These are phyloP conservation scores for Pichia deserticola DNA, from an alignment of 805 yeast genomes.

Conservation along the genomic window DNA sequence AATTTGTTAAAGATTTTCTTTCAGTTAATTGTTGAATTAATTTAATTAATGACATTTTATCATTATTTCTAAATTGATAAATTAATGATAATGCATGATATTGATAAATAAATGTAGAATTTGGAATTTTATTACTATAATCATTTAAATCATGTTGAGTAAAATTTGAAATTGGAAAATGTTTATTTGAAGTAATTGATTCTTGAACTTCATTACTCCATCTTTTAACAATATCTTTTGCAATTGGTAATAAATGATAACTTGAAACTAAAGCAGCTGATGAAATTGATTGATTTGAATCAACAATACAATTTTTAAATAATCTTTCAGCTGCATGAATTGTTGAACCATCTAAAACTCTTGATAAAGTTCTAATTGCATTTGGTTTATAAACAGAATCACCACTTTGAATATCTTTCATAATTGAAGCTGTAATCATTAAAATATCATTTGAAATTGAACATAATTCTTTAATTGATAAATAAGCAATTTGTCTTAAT, in stretches of 20 bases:
- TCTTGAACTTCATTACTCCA: slow-evolving; percentile 94
- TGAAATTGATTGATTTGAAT: slow-evolving; percentile 76
- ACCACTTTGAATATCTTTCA: slow-evolving; percentile 94
- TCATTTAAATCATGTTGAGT: slow-evolving; percentile 52
- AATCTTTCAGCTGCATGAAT: slow-evolving; percentile 91
- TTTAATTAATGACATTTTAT: slow-evolving; percentile 88
- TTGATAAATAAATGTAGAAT: slow-evolving; percentile 77
- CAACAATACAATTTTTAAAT: slow-evolving; percentile 88
- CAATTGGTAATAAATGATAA: slow-evolving; percentile 81
- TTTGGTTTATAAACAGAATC: slow-evolving; percentile 84
- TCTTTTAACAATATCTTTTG: slow-evolving; percentile 86
- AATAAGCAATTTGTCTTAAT: slow-evolving; percentile 86
- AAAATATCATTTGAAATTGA: slow-evolving; percentile 81
- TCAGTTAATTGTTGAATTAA: slow-evolving; percentile 69
- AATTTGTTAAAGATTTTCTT: slow-evolving; percentile 58
- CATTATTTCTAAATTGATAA: slow-evolving; percentile 82
- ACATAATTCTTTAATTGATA: slow-evolving; percentile 88
- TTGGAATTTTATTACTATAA: slow-evolving; percentile 41
- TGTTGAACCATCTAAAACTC: slow-evolving; percentile 84
- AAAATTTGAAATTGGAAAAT: slow-evolving; percentile 42
- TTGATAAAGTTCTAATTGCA: slow-evolving; percentile 85
- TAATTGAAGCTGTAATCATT: slow-evolving; percentile 96
- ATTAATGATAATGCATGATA: slow-evolving; percentile 92
- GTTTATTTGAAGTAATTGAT: slow-evolving; percentile 62
- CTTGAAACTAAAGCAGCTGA: slow-evolving; percentile 93